Evolutionary conservation across 768 basidiomycete species (phyloP).

Genomic region (Rhizopogon sp.): DNA sequence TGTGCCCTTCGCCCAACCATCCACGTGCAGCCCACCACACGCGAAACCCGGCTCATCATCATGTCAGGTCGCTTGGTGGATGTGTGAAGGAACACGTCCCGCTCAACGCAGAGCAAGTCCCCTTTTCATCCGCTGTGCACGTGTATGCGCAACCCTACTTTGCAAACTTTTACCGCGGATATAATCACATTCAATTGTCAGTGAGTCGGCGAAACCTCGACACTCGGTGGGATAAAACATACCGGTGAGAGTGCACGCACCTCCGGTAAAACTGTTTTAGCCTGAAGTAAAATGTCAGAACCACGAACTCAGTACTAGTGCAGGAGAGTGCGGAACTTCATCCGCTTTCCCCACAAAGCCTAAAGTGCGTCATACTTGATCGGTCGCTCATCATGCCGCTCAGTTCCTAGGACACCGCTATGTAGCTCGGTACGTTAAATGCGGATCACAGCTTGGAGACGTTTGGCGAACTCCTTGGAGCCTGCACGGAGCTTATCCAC

Average conservation of each 20-base stretch:
- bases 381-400: background rate
- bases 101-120: background rate
- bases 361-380: background rate
- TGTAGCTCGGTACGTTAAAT: background rate
- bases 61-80: background rate
- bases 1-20: background rate
- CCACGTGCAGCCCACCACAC: background rate
- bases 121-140: background rate
- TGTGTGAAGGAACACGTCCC: background rate
- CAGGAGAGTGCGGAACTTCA: background rate
- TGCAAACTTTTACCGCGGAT: background rate
- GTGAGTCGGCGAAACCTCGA: background rate
- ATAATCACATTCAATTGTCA: background rate
- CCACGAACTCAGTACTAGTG: too few species aligned
- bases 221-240: background rate
- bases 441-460: background rate
- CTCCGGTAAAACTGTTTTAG: too few species aligned
- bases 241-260: background rate
- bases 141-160: background rate
- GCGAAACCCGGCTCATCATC: background rate
- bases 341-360: background rate
- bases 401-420: background rate
- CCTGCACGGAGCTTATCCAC: background rate
- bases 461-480: background rate
- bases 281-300: too few species aligned